Base-by-base conservation (phyloP, 2,329 filamentous ascomycete species). In the Rhexocercosporidium sp. region DNA sequence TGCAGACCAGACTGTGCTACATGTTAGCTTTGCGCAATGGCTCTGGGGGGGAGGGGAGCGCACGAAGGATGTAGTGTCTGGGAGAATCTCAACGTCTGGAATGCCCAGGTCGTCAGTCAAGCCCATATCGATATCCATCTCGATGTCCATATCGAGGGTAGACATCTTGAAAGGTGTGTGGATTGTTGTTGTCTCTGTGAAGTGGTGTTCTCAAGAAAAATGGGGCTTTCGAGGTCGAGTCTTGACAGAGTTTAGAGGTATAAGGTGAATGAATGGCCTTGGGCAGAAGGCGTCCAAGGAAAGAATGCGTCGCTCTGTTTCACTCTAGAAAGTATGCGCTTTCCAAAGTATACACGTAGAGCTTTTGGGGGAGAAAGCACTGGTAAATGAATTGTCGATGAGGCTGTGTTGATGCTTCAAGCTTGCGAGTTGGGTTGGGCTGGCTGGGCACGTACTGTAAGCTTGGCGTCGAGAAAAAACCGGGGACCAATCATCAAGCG, bases 61-160 rank as follows among this genome's bases (percentile, higher is more conserved):
- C n/a, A 37, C 63, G n/a, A 31, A 47, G 20, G 61, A 11, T 41
- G 44, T 49, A 53, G 49, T 59, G 62, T 70, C 69, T 31, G 66
- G 66, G n/a, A 69, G 25, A 31, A 70, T 67, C 14, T 74, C 72
- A 59, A 73, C 69, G 22, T 73, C 71, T 27, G 68, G 68, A 54
- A 66, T 56, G 4, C 44, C 64, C 31, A 72, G 41, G 27, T 75
- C 73, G 14, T 79, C 82, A 39, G 85, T 83, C 3, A 83, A 79
- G 41, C 83, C 84, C 37, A 92, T 83, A 74, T 89, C 90, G 86
- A 92, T 82, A 74, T 89, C 90, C 88, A 93, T 92, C 70, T 92
- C 90, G 65, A 93, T 89, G 78, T 93, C 90, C 89, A 92, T 89
- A 65, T 82, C 78, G 22, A 54, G 29, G 56, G 71, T 71, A 44